phyloP scores from a whole-genome alignment of 495 filamentous ascomycete genomes.

The Penicillium lagena region DNA sequence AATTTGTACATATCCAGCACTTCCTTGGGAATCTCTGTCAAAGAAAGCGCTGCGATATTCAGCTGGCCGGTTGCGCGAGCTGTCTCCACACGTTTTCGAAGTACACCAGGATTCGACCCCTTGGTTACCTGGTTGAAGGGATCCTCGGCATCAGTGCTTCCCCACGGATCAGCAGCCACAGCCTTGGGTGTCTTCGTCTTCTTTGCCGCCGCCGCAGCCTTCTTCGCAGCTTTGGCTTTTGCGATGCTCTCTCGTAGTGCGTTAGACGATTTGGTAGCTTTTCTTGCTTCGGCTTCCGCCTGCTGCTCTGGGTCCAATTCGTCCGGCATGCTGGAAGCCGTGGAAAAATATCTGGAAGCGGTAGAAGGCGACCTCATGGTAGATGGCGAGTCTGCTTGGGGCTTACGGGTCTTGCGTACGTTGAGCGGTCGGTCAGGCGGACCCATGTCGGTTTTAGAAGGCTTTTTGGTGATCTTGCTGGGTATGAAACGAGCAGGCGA shows the following conservation, averaged over 20 bases:
- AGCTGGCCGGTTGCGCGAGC: constrained; percentile 77
- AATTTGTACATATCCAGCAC: constrained; percentile 85
- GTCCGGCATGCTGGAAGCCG: constrained; percentile 24
- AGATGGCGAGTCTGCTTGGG: constrained; percentile 19
- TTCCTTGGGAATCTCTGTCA: constrained; percentile 74
- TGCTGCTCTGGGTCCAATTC: constrained; percentile 24
- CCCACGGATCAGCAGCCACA: constrained; percentile 25
- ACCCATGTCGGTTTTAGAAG: constrained; percentile 35
- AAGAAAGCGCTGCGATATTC: constrained; percentile 80
- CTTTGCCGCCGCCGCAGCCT: constrained; percentile 46
- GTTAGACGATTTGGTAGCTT: constrained; percentile 63
- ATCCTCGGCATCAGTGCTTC: constrained; percentile 47
- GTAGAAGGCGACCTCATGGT: constrained; percentile 25
- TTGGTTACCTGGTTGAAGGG: constrained; percentile 63
- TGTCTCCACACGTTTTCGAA: constrained; percentile 67
- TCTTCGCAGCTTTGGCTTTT: constrained; percentile 82
- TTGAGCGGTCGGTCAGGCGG: constrained; percentile 43
- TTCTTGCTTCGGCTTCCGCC: constrained; percentile 28
- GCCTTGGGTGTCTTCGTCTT: constrained; percentile 14
- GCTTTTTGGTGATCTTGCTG: constrained; percentile 47
- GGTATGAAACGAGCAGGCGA: constrained; percentile 51
- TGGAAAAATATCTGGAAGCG: constrained; percentile 25
- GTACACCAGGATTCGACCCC: constrained; percentile 53
- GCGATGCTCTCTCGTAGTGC: constrained; percentile 87
- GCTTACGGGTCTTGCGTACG: constrained; percentile 39